These are phyloP conservation scores for Leccinum variicolor DNA, from an alignment of 768 basidiomycete genomes.

Conservation along the genomic window DNA sequence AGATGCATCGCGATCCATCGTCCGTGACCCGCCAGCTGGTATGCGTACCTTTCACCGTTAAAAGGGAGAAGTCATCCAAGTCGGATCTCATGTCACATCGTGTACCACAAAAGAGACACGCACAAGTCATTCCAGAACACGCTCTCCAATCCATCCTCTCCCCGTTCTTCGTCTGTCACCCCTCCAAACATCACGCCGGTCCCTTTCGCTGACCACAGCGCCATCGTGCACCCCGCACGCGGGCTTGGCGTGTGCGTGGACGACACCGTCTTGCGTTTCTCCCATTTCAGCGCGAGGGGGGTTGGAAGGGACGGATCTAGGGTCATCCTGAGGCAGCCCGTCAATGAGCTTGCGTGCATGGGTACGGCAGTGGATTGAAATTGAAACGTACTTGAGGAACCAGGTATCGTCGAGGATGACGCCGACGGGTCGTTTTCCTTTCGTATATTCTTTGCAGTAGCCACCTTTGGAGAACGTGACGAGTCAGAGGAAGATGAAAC, in stretches of 20 bases:
- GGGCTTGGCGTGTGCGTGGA: slow-evolving; percentile 51
- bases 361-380: background rate
- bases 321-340: slow-evolving; percentile 29
- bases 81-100: background rate
- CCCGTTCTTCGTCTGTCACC: slow-evolving; percentile 82
- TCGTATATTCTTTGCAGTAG: slow-evolving; percentile 86
- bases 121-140: slow-evolving; percentile 84
- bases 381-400: slow-evolving; percentile 61
- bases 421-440: slow-evolving; percentile 81
- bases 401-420: slow-evolving; percentile 91
- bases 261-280: slow-evolving; percentile 75
- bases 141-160: slow-evolving; percentile 81
- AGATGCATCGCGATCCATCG: slow-evolving; percentile 78
- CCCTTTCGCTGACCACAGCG: slow-evolving; percentile 63
- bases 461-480: slow-evolving; percentile 51
- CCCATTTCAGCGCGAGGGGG: slow-evolving; percentile 71
- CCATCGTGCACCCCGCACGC: slow-evolving; percentile 86
- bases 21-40: slow-evolving; percentile 71
- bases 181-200: slow-evolving; percentile 85
- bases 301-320: slow-evolving; percentile 22
- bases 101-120: background rate
- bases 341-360: background rate
- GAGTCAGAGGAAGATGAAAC: background rate
- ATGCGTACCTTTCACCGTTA: slow-evolving; percentile 62
- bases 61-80: background rate